Percentiles rank a stretch among this genome's conserved stretches.
Evolutionary conservation across 2,329 filamentous ascomycete genomes (phyloP).

Genomic region (Pleoardoris graminearum): DNA sequence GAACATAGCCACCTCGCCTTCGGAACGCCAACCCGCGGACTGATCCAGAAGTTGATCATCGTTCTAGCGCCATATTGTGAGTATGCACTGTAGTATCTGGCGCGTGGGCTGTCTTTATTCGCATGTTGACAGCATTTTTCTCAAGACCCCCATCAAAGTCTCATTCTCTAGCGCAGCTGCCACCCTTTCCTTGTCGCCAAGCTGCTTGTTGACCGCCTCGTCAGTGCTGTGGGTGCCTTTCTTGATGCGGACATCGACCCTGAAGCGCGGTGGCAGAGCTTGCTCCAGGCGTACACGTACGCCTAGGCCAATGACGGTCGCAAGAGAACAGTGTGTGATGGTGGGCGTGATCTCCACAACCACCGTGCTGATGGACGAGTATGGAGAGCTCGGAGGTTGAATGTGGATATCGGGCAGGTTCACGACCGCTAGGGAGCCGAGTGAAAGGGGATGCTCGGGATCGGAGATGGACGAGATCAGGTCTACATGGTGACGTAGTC

Average conservation of each 20-base stretch:
- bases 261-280: conserved; percentile 85
- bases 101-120: conserved; percentile 49
- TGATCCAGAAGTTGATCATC: neutral
- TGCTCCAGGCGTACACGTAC: conserved; percentile 91
- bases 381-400: conserved; percentile 64
- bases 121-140: conserved; percentile 92
- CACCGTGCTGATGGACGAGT: conserved; percentile 71
- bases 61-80: neutral
- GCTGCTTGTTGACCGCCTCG: conserved; percentile 94
- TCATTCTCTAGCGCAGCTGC: conserved; percentile 94
- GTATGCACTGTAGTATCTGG: too few species aligned
- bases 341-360: conserved; percentile 92
- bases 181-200: conserved; percentile 94
- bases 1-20: too few species aligned
- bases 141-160: conserved; percentile 81
- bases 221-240: conserved; percentile 94
- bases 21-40: too few species aligned
- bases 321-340: conserved; percentile 94
- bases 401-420: conserved; percentile 94
- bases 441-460: conserved; percentile 91
- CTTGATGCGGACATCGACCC: conserved; percentile 91
- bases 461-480: conserved; percentile 93
- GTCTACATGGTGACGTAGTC: conserved; percentile 59
- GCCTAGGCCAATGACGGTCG: conserved; percentile 92
- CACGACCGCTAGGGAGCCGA: conserved; percentile 91